Evolutionary conservation across 441 rosid genomes (phyloP).

Genomic region (Codiaeum variegatum): DNA sequence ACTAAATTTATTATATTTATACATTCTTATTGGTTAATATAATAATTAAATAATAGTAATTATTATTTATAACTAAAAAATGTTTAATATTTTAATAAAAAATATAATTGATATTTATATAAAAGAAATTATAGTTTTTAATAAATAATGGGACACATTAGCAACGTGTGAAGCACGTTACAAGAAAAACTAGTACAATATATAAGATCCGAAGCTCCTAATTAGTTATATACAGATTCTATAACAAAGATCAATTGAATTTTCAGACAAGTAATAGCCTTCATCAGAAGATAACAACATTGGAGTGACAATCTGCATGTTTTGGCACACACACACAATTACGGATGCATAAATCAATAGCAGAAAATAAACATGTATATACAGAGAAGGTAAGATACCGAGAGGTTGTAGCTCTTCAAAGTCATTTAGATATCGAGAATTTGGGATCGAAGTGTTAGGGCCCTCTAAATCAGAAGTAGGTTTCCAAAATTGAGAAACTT

Average conservation of each 20-base stretch:
- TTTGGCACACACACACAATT: not conserved
- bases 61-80: too few species aligned
- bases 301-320: not conserved
- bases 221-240: too few species aligned
- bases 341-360: not conserved
- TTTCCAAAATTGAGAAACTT: constrained; percentile 87
- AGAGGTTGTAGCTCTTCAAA: constrained; percentile 93
- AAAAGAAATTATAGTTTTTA: too few species aligned
- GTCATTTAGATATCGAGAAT: constrained; percentile 89
- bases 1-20: too few species aligned
- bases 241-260: not conserved
- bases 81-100: too few species aligned
- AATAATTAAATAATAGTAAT: too few species aligned
- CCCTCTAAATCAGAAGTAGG: constrained; percentile 55
- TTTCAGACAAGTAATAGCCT: constrained; percentile 10
- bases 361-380: not conserved
- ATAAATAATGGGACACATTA: too few species aligned
- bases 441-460: constrained; percentile 47
- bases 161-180: too few species aligned
- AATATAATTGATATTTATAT: too few species aligned
- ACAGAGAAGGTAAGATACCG: constrained; percentile 46
- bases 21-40: too few species aligned
- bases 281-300: constrained; percentile 2
- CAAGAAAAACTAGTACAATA: too few species aligned
- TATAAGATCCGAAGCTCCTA: too few species aligned